A percentile compares a stretch with the other conserved stretches of the same genome.
These are phyloP conservation scores for Rhynchosporium graminicola DNA, from an alignment of 2,329 filamentous ascomycete species.

Conservation along the genomic window DNA sequence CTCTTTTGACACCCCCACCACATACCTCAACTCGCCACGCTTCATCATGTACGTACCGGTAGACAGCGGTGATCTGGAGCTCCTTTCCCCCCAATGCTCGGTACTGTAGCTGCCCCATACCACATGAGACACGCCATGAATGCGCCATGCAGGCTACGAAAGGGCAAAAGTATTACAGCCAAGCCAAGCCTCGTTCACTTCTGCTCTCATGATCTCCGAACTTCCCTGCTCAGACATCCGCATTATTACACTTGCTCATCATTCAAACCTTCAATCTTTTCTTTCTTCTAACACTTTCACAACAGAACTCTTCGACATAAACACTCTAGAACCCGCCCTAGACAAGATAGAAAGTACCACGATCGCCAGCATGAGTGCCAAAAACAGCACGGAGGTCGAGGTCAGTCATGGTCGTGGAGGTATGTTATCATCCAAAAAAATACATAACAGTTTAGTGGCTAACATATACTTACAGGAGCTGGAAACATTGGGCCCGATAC, in stretches of 20 bases:
- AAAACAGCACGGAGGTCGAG: slow-evolving; percentile 28
- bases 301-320: slow-evolving; percentile 19
- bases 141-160: slow-evolving; percentile 5
- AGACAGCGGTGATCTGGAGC: neutral
- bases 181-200: slow-evolving; percentile 18
- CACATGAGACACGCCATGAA: slow-evolving; percentile 2
- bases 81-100: neutral
- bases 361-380: slow-evolving; percentile 24
- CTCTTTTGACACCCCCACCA: slow-evolving; percentile 26
- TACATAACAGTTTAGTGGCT: slow-evolving; percentile 13
- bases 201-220: slow-evolving; percentile 28
- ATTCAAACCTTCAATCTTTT: slow-evolving; percentile 19
- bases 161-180: slow-evolving; percentile 21
- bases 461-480: slow-evolving; percentile 35
- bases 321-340: slow-evolving; percentile 5
- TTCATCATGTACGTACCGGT: slow-evolving; percentile 10
- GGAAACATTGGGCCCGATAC: slow-evolving; percentile 41
- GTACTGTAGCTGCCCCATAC: neutral
- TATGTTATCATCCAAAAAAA: slow-evolving; percentile 23
- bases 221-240: slow-evolving; percentile 5
- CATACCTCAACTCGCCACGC: slow-evolving; percentile 17
- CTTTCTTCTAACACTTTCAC: slow-evolving; percentile 14
- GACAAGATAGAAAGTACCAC: neutral
- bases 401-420: slow-evolving; percentile 43
- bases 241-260: slow-evolving; percentile 10